Evolutionary conservation across 192 early-diverging fungal genomes (phyloP), one percentile per base, ranked within the genome.

Genomic region (Backusella liffmaniae): DNA sequence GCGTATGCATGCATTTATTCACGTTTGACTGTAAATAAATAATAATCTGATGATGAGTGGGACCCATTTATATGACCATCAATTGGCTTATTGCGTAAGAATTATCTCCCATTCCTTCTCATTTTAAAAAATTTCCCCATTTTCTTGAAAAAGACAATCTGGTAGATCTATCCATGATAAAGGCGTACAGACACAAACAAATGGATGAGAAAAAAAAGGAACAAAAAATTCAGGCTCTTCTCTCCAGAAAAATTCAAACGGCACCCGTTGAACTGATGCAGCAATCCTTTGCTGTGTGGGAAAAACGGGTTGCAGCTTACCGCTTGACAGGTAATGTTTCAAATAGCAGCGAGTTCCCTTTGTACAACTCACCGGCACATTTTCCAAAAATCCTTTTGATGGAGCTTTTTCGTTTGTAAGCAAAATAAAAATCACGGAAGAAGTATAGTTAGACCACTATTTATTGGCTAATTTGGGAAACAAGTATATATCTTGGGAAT

Each of bases 311-410:
- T 62, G 12, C 3, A 29, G 29, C 26, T 62, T 62, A 62, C 56
- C 56, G 56, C 56, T 62, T 62, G 56, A 62, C 56, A 62, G 56
- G 26, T 29, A 62, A 62, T 62, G 56, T 62, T 62, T 62, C 56
- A 62, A 29, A 29, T 3, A 62, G 26, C 12, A 62, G 26, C 8
- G 29, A 13, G n/a, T 62, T 62, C 26, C 56, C 53, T 26, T 26
- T 26, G 53, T 59, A 59, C 53, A 26, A 59, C 53, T 23, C 3
- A 12, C 23, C 6, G 9, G 29, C 6, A 6, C 6, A 56, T 21
- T 21, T 9, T n/a, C 53, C 53, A 23, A 59, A 59, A 26, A 59
- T 59, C 21, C 21, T 59, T 23, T 26, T 59, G n/a, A 62, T 29
- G 18, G 4, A 49, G n/a, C 46, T 49, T 49, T 32, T 49, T 49